Evolutionary conservation across 1,284 basidiomycete genomes (phyloP).

Genomic region (Marasmius tenuissimus): DNA sequence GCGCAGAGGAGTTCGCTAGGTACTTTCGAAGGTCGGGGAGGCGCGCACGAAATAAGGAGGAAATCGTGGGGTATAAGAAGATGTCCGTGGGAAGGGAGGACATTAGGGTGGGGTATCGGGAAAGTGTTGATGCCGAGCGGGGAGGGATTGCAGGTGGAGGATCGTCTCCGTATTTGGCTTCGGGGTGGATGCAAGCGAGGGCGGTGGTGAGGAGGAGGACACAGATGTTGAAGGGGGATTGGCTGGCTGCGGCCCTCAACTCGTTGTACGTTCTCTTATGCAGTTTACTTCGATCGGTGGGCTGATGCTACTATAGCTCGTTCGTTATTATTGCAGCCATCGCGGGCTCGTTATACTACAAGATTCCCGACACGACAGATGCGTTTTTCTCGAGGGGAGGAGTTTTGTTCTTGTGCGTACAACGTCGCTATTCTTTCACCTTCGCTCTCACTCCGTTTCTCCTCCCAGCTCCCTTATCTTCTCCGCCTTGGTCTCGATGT

Average conservation of each 20-base stretch:
- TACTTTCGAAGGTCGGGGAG: conserved; percentile 44
- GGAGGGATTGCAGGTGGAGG: conserved; percentile 37
- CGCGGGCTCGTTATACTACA: conserved; percentile 76
- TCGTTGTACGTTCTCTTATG: conserved; percentile 19
- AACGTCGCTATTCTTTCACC: neutral
- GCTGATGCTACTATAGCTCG: conserved; percentile 29
- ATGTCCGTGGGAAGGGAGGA: conserved; percentile 40
- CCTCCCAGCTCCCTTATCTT: conserved; percentile 49
- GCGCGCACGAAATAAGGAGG: conserved; percentile 39
- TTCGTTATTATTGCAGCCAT: conserved; percentile 71
- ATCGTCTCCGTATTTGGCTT: conserved; percentile 44
- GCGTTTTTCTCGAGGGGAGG: conserved; percentile 84
- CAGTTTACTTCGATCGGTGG: conserved; percentile 23
- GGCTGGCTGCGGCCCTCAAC: conserved; percentile 37
- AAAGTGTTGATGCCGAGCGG: conserved; percentile 52
- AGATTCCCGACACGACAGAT: conserved; percentile 57
- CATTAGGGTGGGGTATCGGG: conserved; percentile 39
- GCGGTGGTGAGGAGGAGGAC: conserved; percentile 64
- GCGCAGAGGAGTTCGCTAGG: conserved; percentile 60
- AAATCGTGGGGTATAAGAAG: conserved; percentile 43
- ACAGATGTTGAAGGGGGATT: conserved; percentile 68
- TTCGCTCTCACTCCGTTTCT: neutral
- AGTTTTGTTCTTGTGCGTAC: conserved; percentile 64
- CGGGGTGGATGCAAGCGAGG: conserved; percentile 60
- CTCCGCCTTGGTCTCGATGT: conserved; percentile 54